These are phyloP conservation scores for Kickxella alabastrina DNA, from an alignment of 192 early-diverging fungal genomes.

Conservation along the genomic window DNA sequence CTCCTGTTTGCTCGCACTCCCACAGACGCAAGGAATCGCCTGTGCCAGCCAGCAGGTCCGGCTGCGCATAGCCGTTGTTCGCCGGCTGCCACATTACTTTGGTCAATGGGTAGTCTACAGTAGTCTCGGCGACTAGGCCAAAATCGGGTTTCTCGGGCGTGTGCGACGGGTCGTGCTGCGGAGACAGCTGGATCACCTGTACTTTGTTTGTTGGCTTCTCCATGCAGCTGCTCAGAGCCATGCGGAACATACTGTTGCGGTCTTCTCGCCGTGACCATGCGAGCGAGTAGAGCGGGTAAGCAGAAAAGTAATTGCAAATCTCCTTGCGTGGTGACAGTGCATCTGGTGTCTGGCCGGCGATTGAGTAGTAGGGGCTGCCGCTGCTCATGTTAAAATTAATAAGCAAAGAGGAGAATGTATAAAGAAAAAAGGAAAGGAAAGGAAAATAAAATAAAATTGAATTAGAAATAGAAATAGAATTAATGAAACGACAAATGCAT, in stretches of 20 bases:
- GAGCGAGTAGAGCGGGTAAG: slow-evolving; percentile 83
- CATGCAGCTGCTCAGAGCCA: slow-evolving; percentile 78
- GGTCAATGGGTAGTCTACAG: slow-evolving; percentile 84
- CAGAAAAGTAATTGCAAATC: slow-evolving; percentile 75
- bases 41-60: slow-evolving; percentile 83
- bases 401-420: no score
- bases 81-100: slow-evolving; percentile 86
- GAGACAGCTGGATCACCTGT: slow-evolving; percentile 46
- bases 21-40: slow-evolving; percentile 87
- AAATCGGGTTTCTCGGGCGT: slow-evolving; percentile 60
- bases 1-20: slow-evolving; percentile 64
- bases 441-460: neutral
- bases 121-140: slow-evolving; percentile 67
- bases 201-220: slow-evolving; percentile 67
- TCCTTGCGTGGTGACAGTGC: slow-evolving; percentile 59
- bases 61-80: slow-evolving; percentile 36
- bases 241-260: slow-evolving; percentile 58
- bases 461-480: neutral
- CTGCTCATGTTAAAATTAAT: slow-evolving; percentile 27
- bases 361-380: slow-evolving; percentile 40
- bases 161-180: slow-evolving; percentile 43
- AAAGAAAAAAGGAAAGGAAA: neutral
- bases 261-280: slow-evolving; percentile 71
- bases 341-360: slow-evolving; percentile 24
- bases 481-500: no score